A percentile compares a stretch with the other conserved stretches of the same genome.
Conservation (phyloP, 331 rosid species). For the Cucumis variabilis region DNA sequence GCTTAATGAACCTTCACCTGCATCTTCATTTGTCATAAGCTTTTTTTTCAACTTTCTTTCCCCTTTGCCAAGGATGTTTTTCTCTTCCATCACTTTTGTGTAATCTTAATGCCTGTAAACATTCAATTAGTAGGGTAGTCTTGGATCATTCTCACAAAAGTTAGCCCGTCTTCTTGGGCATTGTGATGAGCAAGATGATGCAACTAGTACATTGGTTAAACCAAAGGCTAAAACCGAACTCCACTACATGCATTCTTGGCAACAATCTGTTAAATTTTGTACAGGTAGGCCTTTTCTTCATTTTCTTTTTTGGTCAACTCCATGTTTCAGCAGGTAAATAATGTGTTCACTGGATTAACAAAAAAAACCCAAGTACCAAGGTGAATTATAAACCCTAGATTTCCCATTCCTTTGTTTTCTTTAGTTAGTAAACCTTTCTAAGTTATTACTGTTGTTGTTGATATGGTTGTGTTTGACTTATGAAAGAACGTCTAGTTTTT, state of each 20-base stretch:
- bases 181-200: slow-evolving; percentile 97
- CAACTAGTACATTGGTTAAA: slow-evolving; percentile 88
- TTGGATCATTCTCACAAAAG: slow-evolving; percentile 87
- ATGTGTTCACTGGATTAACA: not conserved
- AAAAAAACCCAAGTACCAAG: no score
- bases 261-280: slow-evolving; percentile 56
- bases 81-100: not conserved
- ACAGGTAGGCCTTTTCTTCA: slow-evolving; percentile 52
- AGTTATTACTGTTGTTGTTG: no score
- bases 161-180: slow-evolving; percentile 80
- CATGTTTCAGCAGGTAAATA: not conserved
- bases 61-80: not conserved
- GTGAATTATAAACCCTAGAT: no score
- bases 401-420: no score
- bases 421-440: no score
- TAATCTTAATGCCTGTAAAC: not conserved
- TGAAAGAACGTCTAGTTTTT: no score
- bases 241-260: slow-evolving; percentile 59
- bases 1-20: slow-evolving; percentile 91
- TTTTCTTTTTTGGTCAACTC: not conserved
- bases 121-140: no score
- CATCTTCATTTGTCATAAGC: slow-evolving; percentile 67
- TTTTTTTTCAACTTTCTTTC: not conserved
- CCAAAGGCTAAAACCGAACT: slow-evolving; percentile 86
- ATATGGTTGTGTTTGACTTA: no score